Evolutionary conservation across 108 stramenopile species (phyloP), one percentile per base, ranked within the genome.

Genomic region (Parietichytrium sp.): DNA sequence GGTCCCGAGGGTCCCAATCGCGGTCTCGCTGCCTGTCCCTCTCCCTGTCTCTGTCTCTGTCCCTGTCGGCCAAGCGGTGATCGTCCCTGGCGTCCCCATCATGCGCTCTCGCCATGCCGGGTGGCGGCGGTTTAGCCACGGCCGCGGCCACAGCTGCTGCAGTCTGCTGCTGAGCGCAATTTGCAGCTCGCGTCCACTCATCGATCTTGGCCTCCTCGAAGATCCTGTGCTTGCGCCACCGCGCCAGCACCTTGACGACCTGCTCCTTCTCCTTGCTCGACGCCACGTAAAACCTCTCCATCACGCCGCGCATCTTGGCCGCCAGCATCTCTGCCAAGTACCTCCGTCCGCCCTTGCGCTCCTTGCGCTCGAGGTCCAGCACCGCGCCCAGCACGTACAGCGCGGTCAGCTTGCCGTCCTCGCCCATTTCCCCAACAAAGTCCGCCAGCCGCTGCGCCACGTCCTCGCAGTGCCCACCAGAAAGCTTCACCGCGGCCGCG

Each of bases 241-340:
- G 61, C 33, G 38, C 61, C 8, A 72, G 61, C 10, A 72, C 61
- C 33, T 72, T 72, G 61, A 42, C 36, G 0, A 72, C 61, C 33
- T 72, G 61, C 38, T 42, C 38, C 25, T 72, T 72, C 6, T 16
- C 25, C 15, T 72, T 25, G 10, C 6, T n/a, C 6, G 36, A 2
- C 38, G 61, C 10, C 2, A 42, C 10, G 0, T 20, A 42, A 3
- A 72, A 72, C 15, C 38, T 42, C 20, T 72, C 61, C 15, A 72
- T 72, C 61, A 72, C 45, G 61, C 61, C 38, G 45, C 16, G 16
- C 10, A 72, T 33, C 20, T 42, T 72, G 10, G 61, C 6, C 7
- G 23, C n/a, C 2, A 72, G 45, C 61, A 72, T 72, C 20, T 72
- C 61, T 6, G 61, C 61, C 61, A 72, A 45, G 61, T 72, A 72